Conservation (phyloP, 345 rosid genomes). For the Arabidopsis suecica region DNA sequence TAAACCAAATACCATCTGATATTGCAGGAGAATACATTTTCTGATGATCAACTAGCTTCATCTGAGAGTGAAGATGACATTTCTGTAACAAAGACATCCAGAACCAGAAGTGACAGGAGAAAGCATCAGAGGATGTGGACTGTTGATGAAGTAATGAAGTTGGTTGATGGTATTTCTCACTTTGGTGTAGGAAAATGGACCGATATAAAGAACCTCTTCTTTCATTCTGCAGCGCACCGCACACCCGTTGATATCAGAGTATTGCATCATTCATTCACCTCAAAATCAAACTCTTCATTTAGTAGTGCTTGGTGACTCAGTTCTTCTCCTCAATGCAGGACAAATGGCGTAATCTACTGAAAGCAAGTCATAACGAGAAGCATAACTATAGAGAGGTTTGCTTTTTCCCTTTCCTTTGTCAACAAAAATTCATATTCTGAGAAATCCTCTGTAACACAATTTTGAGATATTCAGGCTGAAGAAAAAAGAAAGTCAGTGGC, state of each 20-base stretch:
- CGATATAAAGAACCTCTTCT: slow-evolving; percentile 73
- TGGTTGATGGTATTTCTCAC: slow-evolving; percentile 85
- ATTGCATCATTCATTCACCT: slow-evolving; percentile 28
- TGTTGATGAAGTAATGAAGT: slow-evolving; percentile 68
- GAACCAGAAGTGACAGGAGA: slow-evolving; percentile 64
- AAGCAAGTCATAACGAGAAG: slow-evolving; percentile 57
- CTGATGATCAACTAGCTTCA: slow-evolving; percentile 51
- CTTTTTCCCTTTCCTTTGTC: slow-evolving; percentile 5
- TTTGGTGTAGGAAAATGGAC: slow-evolving; percentile 96
- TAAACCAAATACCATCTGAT: slow-evolving; percentile 17
- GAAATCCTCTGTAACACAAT: slow-evolving; percentile 9
- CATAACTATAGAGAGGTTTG: slow-evolving; percentile 60
- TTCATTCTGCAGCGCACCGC: slow-evolving; percentile 69
- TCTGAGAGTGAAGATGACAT: slow-evolving; percentile 70
- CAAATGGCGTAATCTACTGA: slow-evolving; percentile 94
- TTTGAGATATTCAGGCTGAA: slow-evolving; percentile 56
- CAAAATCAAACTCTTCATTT: slow-evolving; percentile 6
- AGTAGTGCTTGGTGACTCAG: slow-evolving; percentile 9
- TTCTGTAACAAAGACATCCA: slow-evolving; percentile 48
- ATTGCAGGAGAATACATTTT: slow-evolving; percentile 50
- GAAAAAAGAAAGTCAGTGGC: slow-evolving; percentile 46
- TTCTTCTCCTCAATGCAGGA: slow-evolving; percentile 57
- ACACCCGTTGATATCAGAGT: slow-evolving; percentile 95
- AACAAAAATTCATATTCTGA: neutral
- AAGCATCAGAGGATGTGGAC: slow-evolving; percentile 95